phyloP scores from a whole-genome alignment of 2,329 filamentous ascomycete species.

The Leptographium wingfieldii region DNA sequence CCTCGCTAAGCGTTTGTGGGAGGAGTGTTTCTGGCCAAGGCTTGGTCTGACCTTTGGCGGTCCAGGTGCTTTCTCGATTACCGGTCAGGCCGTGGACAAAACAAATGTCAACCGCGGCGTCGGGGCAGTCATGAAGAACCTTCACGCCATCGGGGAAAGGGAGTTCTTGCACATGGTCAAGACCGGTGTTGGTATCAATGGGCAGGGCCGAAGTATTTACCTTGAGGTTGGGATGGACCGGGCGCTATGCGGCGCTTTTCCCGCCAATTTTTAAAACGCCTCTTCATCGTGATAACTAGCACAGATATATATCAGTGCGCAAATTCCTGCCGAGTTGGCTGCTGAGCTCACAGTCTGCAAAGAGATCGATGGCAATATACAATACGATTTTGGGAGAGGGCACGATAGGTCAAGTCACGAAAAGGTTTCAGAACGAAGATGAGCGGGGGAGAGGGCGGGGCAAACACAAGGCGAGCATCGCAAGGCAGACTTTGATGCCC shows the following conservation, averaged over 20 bases:
- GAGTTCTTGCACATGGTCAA: no score
- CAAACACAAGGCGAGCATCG: not conserved
- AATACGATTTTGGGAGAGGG: no score
- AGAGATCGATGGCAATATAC: no score
- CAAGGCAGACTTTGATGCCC: not conserved
- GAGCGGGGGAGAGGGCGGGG: not conserved
- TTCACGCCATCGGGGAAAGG: slow-evolving; percentile 6
- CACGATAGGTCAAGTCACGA: not conserved
- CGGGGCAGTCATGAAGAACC: slow-evolving; percentile 8
- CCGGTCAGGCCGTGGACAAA: slow-evolving; percentile 30
- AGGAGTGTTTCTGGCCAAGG: slow-evolving; percentile 25
- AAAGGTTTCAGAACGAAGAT: not conserved
- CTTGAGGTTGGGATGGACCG: no score
- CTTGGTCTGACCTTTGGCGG: slow-evolving; percentile 13
- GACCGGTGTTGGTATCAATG: no score
- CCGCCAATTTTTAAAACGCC: no score
- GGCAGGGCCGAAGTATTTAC: no score
- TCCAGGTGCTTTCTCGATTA: slow-evolving; percentile 26
- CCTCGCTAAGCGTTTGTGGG: slow-evolving; percentile 16
- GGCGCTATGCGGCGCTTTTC: no score
- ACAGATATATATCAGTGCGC: no score
- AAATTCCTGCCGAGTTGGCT: no score
- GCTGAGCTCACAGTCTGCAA: no score
- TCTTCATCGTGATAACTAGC: no score
- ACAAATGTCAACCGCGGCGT: slow-evolving; percentile 17